phyloP scores from a whole-genome alignment of 1,284 basidiomycete genomes.

The Moesziomyces parantarcticus region DNA sequence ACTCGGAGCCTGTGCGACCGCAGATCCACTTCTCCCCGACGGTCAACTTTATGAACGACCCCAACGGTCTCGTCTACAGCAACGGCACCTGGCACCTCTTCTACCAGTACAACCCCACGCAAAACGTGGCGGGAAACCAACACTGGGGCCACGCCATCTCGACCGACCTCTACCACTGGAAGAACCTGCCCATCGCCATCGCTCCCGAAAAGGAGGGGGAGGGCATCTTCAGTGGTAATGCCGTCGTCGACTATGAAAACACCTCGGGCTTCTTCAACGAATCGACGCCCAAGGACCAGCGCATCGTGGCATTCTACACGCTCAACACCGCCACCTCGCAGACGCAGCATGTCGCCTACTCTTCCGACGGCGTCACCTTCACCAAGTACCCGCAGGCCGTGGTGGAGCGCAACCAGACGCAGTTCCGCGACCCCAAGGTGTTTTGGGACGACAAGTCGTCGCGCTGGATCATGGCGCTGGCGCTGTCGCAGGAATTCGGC shows the following conservation, averaged over 20 bases:
- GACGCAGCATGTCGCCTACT: constrained; percentile 69
- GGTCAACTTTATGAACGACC: constrained; percentile 70
- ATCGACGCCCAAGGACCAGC: constrained; percentile 55
- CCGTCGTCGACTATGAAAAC: constrained; percentile 70
- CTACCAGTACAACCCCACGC: constrained; percentile 70
- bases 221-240: constrained; percentile 68
- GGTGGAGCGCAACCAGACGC: constrained; percentile 60
- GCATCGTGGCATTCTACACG: constrained; percentile 70
- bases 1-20: constrained; percentile 48
- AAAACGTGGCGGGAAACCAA: constrained; percentile 69
- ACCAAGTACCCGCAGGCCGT: constrained; percentile 67
- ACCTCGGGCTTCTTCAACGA: constrained; percentile 70
- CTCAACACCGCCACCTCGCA: constrained; percentile 67
- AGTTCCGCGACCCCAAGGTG: constrained; percentile 70
- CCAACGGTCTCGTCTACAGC: constrained; percentile 68
- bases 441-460: constrained; percentile 65
- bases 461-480: constrained; percentile 70
- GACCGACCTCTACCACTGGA: constrained; percentile 69
- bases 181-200: constrained; percentile 68
- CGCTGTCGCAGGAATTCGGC: constrained; percentile 66
- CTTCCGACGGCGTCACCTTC: constrained; percentile 69
- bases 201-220: constrained; percentile 57
- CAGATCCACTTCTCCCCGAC: constrained; percentile 62
- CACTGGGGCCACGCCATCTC: constrained; percentile 71
- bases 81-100: constrained; percentile 70